Base-by-base conservation (phyloP, 495 filamentous ascomycete genomes). In the Penicillium daleae region DNA sequence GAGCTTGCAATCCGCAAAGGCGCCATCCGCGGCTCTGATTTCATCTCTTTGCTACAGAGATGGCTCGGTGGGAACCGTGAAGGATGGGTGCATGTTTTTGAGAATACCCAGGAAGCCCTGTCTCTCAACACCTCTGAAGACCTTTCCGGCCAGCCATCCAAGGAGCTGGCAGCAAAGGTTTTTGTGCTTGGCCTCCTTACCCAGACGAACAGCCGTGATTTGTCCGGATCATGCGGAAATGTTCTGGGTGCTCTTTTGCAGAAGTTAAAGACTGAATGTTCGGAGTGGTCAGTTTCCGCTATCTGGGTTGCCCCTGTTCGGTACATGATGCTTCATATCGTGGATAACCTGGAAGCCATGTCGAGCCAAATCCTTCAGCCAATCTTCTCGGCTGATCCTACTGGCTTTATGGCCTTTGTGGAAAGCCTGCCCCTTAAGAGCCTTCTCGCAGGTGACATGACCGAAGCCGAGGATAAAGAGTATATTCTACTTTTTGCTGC, bases 351-450 rank as follows among this genome's bases (percentile, higher is more conserved):
- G 9, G 88, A 90, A 60, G 80, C 85, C 50, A 81, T 92, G 49
- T 90, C 88, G 60, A 84, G 82, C 44, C 88, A 94, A 72, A 78
- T 93, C n/a, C 84, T 96, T 22, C 82, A 90, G 0, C 82, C 85
- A 1, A 74, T 96, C 13, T 92, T 96, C 71, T 85, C 78, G 61
- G 68, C 82, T 22, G 86, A 88, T 61, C 65, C 81, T 6, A 49
- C 62, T 17, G 82, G 83, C 0, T 89, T 89, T 37, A 56, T 79
- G 24, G 40, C 46, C 0, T 90, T 96, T 61, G 71, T 93, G 7
- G 68, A 83, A 26, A 73, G 65, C 1, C 64, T 84, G 9, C 78
- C 76, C 15, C 52, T 82, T n/a, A 64, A 76, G 7, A 77, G 61
- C 29, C 71, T 82, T 22, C 67, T 75, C 17, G 72, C 78, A 13